Percentiles rank a stretch among this genome's conserved stretches.
phyloP scores from a whole-genome alignment of 1,139 yeast genomes.

The Saccharomyces hybrid region DNA sequence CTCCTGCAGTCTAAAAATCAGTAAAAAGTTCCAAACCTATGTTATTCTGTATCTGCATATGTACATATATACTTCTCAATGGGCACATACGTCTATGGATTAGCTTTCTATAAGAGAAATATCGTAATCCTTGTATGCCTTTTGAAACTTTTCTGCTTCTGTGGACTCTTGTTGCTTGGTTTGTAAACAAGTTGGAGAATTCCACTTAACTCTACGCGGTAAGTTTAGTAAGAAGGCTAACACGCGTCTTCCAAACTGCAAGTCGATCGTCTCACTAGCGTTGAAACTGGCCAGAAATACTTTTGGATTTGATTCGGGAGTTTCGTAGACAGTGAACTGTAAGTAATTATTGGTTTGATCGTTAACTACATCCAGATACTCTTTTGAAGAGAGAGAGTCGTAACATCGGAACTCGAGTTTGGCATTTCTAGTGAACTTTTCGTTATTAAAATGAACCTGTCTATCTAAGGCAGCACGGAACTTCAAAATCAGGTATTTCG shows the following conservation, averaged over 20 bases:
- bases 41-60: too few relatives aligned
- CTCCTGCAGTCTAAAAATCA: too few relatives aligned
- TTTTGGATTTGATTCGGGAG: constrained; percentile 27
- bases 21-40: too few relatives aligned
- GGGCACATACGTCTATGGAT: neutral
- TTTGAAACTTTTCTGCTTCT: constrained; percentile 58
- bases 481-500: constrained; percentile 36
- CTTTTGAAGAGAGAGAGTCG: constrained; percentile 5
- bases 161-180: constrained; percentile 46
- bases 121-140: constrained; percentile 42
- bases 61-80: too few relatives aligned
- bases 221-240: constrained; percentile 52
- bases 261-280: constrained; percentile 40
- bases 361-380: constrained; percentile 31
- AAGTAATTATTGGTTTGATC: constrained; percentile 35
- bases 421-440: constrained; percentile 40
- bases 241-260: constrained; percentile 75
- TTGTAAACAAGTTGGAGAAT: constrained; percentile 50
- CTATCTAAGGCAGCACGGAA: constrained; percentile 37
- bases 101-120: constrained; percentile 32
- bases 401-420: constrained; percentile 38
- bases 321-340: constrained; percentile 34
- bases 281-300: constrained; percentile 29
- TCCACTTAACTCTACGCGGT: constrained; percentile 66
- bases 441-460: constrained; percentile 44